Conservation (phyloP, 805 yeast genomes). For the Candida coquimbonensis region DNA sequence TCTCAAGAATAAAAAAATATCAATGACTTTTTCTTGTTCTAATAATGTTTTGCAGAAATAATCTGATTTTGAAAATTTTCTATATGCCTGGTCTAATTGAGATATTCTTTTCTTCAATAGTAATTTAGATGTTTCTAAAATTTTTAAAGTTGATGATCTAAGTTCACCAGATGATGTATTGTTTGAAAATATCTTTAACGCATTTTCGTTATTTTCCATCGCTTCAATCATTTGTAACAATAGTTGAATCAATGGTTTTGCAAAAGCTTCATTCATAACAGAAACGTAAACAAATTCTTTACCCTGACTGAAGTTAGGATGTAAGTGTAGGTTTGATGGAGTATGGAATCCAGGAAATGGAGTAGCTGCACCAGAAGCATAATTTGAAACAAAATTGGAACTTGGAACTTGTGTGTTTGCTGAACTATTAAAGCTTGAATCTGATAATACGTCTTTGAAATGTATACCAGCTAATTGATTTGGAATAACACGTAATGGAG, state of each 20-base stretch:
- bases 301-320: conserved; percentile 2
- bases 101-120: conserved; percentile 25
- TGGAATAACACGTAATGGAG: conserved; percentile 37
- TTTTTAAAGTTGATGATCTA: neutral
- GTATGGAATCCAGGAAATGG: conserved; percentile 28
- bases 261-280: conserved; percentile 28
- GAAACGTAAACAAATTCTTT: conserved; percentile 21
- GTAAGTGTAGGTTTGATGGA: neutral
- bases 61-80: conserved; percentile 28
- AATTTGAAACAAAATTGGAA: conserved; percentile 1
- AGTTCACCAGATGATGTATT: neutral
- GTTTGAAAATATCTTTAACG: neutral
- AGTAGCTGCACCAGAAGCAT: conserved; percentile 22
- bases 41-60: conserved; percentile 30
- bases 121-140: conserved; percentile 12
- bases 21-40: conserved; percentile 28
- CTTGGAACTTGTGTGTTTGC: conserved; percentile 1
- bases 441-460: conserved; percentile 1
- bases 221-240: conserved; percentile 27
- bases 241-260: conserved; percentile 23
- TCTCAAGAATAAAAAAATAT: conserved; percentile 33
- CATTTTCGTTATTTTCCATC: conserved; percentile 19
- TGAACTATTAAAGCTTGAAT: neutral
- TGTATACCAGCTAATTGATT: conserved; percentile 12
- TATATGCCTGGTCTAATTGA: conserved; percentile 29